Evolutionary conservation across 2,329 filamentous ascomycete genomes (phyloP), one percentile per base, ranked within the genome.

Genomic region (Pyrenochaeta sp.): DNA sequence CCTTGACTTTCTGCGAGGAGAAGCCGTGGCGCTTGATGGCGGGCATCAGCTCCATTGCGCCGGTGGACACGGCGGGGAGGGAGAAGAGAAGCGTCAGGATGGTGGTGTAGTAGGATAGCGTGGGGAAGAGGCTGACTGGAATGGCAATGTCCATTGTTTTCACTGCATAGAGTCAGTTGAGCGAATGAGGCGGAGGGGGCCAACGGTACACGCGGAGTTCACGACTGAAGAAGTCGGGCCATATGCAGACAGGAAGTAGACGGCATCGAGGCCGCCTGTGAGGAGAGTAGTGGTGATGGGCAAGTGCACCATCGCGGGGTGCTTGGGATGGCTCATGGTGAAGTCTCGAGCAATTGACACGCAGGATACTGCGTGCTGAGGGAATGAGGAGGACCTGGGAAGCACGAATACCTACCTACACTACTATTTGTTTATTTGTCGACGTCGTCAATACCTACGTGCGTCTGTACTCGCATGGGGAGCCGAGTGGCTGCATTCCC

Each of bases 241-340:
- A 39, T 65, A 57, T 13, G 65, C 61, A 1, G 65, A 67, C 17
- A 55, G 44, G 41, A 62, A 59, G 58, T 72, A 64, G 13, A 74
- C 52, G 21, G 68, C 65, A 55, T 78, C 75, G 45, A 77, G 70
- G 29, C 47, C 68, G 35, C 70, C 74, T 23, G 72, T 69, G 10
- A 76, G 61, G 29, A 66, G 55, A 45, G 74, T 68, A 61, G 77
- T 76, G 42, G 74, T 69, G 39, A 79, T 68, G 14, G 76, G 76
- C 58, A 75, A 77, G 61, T 79, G 76, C 30, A 78, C 73, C 8
- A 69, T 63, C 18, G 74, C 73, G 35, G 75, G 75, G 54, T 79
- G 76, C 28, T 67, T 59, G 39, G 76, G 75, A 52, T 75, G 74
- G 46, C 69, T 72, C 43, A 47, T 51, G 28, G 17, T 55, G 44